phyloP scores from a whole-genome alignment of 2,329 filamentous ascomycete species.

The Podosphaera fusca region DNA sequence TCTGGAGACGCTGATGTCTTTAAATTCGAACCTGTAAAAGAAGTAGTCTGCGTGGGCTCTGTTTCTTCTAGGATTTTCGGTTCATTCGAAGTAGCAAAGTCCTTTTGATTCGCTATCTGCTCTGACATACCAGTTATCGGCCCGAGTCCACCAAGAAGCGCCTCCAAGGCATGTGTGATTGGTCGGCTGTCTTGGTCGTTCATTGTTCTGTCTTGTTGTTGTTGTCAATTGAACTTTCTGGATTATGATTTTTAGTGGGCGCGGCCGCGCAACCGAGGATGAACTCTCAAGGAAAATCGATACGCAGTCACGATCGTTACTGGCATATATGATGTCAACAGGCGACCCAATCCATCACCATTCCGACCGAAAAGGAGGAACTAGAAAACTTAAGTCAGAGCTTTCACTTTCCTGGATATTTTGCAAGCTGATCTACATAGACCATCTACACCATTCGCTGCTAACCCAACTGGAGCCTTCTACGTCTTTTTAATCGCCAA shows the following conservation, averaged over 20 bases:
- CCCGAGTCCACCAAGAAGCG: slow-evolving; percentile 10
- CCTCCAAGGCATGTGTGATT: slow-evolving; percentile 13
- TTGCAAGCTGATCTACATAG: slow-evolving; percentile 8
- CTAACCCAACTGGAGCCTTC: slow-evolving; percentile 37
- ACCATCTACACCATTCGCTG: slow-evolving; percentile 29
- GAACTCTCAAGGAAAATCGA: no score
- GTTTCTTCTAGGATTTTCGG: background rate
- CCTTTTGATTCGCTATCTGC: background rate
- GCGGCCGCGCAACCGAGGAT: no score
- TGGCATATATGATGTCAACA: no score
- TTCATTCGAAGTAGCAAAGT: background rate
- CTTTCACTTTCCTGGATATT: no score
- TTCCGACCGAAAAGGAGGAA: no score
- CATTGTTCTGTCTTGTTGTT: no score
- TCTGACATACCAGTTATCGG: background rate
- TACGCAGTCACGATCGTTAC: no score
- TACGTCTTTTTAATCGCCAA: slow-evolving; percentile 58
- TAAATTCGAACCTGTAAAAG: background rate
- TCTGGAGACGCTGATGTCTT: background rate
- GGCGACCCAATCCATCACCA: no score
- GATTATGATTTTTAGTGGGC: no score
- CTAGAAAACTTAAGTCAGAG: no score
- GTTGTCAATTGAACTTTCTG: no score
- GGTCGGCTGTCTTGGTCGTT: slow-evolving; percentile 3
- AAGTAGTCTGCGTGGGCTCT: background rate